phyloP scores from a whole-genome alignment of 441 rosid species.

The Euphorbia celastroides region DNA sequence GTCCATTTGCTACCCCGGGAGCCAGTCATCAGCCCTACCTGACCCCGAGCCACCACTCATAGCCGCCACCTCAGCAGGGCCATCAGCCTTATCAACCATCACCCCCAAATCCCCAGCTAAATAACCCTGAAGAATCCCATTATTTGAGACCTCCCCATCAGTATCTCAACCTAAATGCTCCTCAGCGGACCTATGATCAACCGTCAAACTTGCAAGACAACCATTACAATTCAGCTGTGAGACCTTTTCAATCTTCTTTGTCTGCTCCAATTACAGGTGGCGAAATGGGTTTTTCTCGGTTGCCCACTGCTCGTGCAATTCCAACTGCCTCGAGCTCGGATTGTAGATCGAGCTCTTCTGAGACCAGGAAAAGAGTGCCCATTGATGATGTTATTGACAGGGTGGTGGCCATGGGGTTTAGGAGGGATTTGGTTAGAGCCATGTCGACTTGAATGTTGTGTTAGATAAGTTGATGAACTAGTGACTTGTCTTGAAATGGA shows the following conservation, averaged over 20 bases:
- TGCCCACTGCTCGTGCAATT: slow-evolving; percentile 40
- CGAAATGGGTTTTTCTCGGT: slow-evolving; percentile 22
- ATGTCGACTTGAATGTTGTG: slow-evolving; percentile 43
- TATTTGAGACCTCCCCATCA: slow-evolving; percentile 17
- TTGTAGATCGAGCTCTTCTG: slow-evolving; percentile 23
- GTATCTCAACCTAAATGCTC: slow-evolving; percentile 16
- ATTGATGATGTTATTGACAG: slow-evolving; percentile 42
- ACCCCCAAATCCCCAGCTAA: slow-evolving; percentile 18
- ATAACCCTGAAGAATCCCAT: slow-evolving; percentile 19
- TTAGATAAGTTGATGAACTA: slow-evolving; percentile 49
- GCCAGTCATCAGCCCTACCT: slow-evolving; percentile 19
- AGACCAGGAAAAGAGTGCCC: slow-evolving; percentile 23
- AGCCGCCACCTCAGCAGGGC: slow-evolving; percentile 19
- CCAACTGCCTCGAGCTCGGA: slow-evolving; percentile 43
- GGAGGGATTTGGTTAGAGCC: slow-evolving; percentile 53
- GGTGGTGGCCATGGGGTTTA: slow-evolving; percentile 58
- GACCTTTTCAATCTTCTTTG: slow-evolving; percentile 12
- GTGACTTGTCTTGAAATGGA: neutral
- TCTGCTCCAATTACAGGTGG: slow-evolving; percentile 16
- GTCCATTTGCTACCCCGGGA: slow-evolving; percentile 16
- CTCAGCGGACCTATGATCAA: slow-evolving; percentile 21
- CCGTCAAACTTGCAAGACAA: slow-evolving; percentile 17
- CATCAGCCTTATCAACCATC: slow-evolving; percentile 28
- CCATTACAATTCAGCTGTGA: slow-evolving; percentile 18
- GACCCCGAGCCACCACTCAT: slow-evolving; percentile 25